Evolutionary conservation across 768 basidiomycete species (phyloP), one percentile per base, ranked within the genome.

Genomic region (Lyophyllum shimeji): DNA sequence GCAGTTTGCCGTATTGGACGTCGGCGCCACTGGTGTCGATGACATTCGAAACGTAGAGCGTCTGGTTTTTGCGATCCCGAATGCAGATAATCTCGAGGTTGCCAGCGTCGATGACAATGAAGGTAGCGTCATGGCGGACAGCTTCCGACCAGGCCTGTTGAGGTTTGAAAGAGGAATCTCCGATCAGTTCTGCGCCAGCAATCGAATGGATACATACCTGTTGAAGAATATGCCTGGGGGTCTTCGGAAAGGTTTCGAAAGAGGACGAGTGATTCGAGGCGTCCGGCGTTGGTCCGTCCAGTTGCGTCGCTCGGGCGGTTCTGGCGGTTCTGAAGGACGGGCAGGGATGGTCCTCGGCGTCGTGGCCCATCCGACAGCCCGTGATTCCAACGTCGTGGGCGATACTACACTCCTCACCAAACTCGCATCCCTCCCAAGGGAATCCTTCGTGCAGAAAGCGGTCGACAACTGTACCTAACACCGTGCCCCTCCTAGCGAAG

Each of bases 71-170:
- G 8, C 63, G 52, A 53, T 61, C 42, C 11, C 63, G 37, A 7
- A 60, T 64, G 18, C 51, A 45, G 40, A 65, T 59, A 17, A 63
- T 43, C 24, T 65, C 64, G 7, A 27, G 25, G 13, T 60, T 63
- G 7, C 62, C 62, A 1, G 62, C 37, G n/a, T 62, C 42, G 15
- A 65, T 57, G 37, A 59, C 34, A 0, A 65, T 18, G 29, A 63
- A 61, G n/a, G 64, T 65, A 15, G 33, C 37, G 43, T 65, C 60
- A 18, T 58, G 25, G 6, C 37, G 51, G 1, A 61, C 60, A 17
- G 56, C 60, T 33, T 63, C 54, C 20, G 60, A 27, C 64, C 64
- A 63, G 2, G 46, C 45, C 61, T 58, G 33, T n/a, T n/a, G n/a
- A n/a, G n/a, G n/a, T n/a, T n/a, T n/a, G n/a, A n/a, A n/a, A n/a